Evolutionary conservation across 768 basidiomycete genomes (phyloP).

Genomic region (Panaeolus papilionaceus): DNA sequence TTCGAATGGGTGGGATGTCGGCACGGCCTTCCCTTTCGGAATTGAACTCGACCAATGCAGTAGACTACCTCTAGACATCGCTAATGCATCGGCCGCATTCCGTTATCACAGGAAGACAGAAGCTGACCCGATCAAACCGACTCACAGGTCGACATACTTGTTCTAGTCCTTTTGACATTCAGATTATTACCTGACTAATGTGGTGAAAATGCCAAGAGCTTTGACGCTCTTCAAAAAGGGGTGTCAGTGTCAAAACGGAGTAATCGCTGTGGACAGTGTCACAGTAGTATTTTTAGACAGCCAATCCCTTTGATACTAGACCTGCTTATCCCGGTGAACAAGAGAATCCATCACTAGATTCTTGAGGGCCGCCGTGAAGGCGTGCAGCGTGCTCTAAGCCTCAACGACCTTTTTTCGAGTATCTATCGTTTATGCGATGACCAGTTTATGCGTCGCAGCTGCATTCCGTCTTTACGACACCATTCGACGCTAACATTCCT

Average conservation of each 20-base stretch:
- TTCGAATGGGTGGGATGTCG: conserved; percentile 5
- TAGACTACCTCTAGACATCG: not conserved
- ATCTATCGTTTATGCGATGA: not conserved
- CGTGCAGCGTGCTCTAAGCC: not conserved
- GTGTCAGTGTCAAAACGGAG: not conserved
- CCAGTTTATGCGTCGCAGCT: not conserved
- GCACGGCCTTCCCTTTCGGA: not conserved
- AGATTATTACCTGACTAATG: not conserved
- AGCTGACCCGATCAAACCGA: not conserved
- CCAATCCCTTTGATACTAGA: not conserved
- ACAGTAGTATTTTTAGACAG: not conserved
- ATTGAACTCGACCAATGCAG: not conserved
- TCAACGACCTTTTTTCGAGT: not conserved
- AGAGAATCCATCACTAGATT: not conserved
- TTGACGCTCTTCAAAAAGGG: not conserved
- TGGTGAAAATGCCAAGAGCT: not conserved
- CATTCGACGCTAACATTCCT: not conserved
- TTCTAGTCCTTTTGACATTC: not conserved
- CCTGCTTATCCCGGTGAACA: conserved; percentile 3
- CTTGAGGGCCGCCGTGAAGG: not conserved
- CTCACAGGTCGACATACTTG: not conserved
- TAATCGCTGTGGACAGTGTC: not conserved
- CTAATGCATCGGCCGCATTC: not conserved
- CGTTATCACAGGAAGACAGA: not conserved
- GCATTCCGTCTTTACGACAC: not conserved